Evolutionary conservation across 2,329 filamentous ascomycete genomes (phyloP).

Genomic region (Fusarium domesticum): DNA sequence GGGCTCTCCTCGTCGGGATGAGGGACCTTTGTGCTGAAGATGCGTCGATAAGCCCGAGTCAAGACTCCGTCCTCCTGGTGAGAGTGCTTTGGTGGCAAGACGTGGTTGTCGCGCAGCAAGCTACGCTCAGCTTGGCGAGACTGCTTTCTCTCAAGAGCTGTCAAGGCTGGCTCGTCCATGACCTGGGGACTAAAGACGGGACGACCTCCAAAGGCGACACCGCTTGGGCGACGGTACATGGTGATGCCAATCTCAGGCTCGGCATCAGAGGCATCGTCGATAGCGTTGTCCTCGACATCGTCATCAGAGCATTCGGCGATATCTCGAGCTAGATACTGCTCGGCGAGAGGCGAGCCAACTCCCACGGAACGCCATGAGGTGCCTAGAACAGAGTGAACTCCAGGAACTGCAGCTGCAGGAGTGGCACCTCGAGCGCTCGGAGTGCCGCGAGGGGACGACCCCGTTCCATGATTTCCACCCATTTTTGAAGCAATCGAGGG

Average conservation of each 20-base stretch:
- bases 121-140: conserved; percentile 58
- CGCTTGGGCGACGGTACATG: conserved; percentile 73
- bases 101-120: conserved; percentile 62
- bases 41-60: conserved; percentile 42
- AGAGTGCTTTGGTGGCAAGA: conserved; percentile 59
- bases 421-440: not conserved
- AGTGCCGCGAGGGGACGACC: not conserved
- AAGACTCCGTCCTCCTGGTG: conserved; percentile 36
- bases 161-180: conserved; percentile 47
- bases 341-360: conserved; percentile 62
- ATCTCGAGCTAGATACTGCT: conserved; percentile 63
- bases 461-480: not conserved
- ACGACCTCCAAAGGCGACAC: conserved; percentile 70
- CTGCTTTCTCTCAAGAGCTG: conserved; percentile 53
- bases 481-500: not conserved
- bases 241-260: conserved; percentile 43
- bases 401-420: no score
- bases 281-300: conserved; percentile 39
- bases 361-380: conserved; percentile 45
- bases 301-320: conserved; percentile 62
- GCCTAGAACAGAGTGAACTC: conserved; percentile 27
- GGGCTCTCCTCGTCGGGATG: conserved; percentile 39
- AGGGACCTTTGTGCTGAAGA: conserved; percentile 56
- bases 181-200: conserved; percentile 63
- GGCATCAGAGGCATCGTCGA: conserved; percentile 32